These are phyloP conservation scores for Mortierella polycephala DNA, from an alignment of 371 early-diverging fungal genomes.

Conservation along the genomic window DNA sequence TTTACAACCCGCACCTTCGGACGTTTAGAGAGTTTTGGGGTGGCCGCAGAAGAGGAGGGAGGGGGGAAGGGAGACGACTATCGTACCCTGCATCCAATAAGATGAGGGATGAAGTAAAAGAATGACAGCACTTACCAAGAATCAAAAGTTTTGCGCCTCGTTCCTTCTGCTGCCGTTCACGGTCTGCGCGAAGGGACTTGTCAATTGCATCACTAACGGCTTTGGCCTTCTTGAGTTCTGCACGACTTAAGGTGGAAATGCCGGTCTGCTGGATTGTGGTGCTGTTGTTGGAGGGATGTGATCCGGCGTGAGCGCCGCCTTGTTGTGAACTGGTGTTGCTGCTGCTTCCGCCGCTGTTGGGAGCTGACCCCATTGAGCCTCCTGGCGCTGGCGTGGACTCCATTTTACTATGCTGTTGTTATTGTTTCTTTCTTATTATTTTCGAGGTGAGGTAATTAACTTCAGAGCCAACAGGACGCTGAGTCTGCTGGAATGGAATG, in stretches of 20 bases:
- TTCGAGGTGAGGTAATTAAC: neutral
- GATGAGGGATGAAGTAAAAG: neutral
- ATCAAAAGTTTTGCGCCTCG: constrained; percentile 53
- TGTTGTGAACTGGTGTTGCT: constrained; percentile 3
- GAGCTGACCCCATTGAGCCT: neutral
- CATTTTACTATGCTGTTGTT: neutral
- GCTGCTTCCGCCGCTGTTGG: neutral
- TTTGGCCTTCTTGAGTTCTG: constrained; percentile 48
- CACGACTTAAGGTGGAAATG: constrained; percentile 5
- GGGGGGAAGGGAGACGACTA: too few relatives aligned
- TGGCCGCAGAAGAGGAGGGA: too few relatives aligned
- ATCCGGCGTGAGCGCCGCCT: constrained; percentile 1
- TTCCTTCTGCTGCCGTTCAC: constrained; percentile 41
- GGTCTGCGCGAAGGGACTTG: constrained; percentile 48
- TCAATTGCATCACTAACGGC: constrained; percentile 56
- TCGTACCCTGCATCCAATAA: too few relatives aligned
- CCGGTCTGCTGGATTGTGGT: constrained; percentile 19
- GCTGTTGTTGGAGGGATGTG: constrained; percentile 19
- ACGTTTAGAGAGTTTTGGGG: too few relatives aligned
- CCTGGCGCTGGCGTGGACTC: neutral
- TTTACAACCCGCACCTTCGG: too few relatives aligned
- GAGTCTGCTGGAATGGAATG: neutral
- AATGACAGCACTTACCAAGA: constrained; percentile 44
- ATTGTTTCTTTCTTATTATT: neutral
- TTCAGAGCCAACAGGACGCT: neutral